These are phyloP conservation scores for Sideroxylon spinosum DNA, from an alignment of 179 eudicot genomes.

Conservation along the genomic window DNA sequence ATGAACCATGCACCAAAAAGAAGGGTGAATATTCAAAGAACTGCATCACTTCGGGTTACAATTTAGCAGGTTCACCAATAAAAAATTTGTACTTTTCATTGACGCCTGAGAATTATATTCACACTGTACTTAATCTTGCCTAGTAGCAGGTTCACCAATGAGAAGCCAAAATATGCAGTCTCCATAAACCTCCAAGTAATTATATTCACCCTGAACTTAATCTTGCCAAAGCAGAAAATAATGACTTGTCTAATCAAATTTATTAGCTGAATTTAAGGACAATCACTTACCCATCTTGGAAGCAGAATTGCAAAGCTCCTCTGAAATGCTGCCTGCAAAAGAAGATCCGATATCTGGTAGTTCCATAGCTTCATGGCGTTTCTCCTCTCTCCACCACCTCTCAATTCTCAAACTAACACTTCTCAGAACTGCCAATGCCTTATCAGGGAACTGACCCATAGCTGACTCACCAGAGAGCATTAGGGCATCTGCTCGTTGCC, in stretches of 20 bases:
- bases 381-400: constrained; percentile 93
- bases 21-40: neutral
- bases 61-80: neutral
- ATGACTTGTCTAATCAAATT: neutral
- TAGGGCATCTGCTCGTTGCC: constrained; percentile 76
- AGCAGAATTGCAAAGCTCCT: constrained; percentile 84
- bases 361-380: constrained; percentile 55
- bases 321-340: constrained; percentile 58
- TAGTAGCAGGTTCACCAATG: neutral
- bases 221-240: neutral
- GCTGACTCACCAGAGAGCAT: constrained; percentile 96
- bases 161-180: constrained; percentile 1
- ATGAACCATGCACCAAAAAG: neutral
- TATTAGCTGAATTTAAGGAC: neutral
- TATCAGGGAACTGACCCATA: constrained; percentile 85
- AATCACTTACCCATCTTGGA: constrained; percentile 72
- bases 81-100: neutral
- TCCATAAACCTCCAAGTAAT: neutral
- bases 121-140: no score
- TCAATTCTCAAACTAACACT: constrained; percentile 85
- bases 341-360: constrained; percentile 57
- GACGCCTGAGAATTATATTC: no score
- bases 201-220: neutral
- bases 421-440: constrained; percentile 75
- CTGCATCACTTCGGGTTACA: no score